These are phyloP conservation scores for Podaxis rugospora DNA, from an alignment of 768 basidiomycete species.

Conservation along the genomic window DNA sequence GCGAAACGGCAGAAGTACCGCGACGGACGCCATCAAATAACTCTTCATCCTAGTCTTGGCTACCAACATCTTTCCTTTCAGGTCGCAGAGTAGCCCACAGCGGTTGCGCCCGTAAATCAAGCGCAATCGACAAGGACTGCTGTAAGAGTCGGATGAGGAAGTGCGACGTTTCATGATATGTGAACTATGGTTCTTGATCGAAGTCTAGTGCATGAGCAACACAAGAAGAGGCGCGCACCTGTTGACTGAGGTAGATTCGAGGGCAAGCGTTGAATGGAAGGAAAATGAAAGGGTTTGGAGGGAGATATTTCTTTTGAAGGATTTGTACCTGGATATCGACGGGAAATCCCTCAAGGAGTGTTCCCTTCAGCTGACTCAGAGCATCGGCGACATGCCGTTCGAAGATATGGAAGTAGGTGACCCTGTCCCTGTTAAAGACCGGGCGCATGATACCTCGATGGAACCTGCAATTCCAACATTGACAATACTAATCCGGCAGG, in stretches of 20 bases:
- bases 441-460: slow-evolving; percentile 68
- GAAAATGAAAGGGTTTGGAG: background rate
- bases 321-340: slow-evolving; percentile 47
- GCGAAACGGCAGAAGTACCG: slow-evolving; percentile 11
- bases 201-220: background rate
- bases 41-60: slow-evolving; percentile 37
- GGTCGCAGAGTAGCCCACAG: slow-evolving; percentile 34
- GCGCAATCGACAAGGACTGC: background rate
- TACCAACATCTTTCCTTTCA: slow-evolving; percentile 35
- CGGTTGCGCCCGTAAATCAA: background rate
- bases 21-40: slow-evolving; percentile 49
- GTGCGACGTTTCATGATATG: background rate
- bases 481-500: too few species aligned
- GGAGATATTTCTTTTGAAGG: background rate
- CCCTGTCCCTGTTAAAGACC: slow-evolving; percentile 60
- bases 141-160: background rate
- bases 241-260: background rate
- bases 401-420: slow-evolving; percentile 62
- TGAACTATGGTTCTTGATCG: background rate
- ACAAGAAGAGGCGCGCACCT: background rate
- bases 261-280: background rate
- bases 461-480: slow-evolving; percentile 28
- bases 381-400: slow-evolving; percentile 48
- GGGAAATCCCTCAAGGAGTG: slow-evolving; percentile 37
- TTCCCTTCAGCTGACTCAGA: slow-evolving; percentile 35